A percentile compares a stretch with the other conserved stretches of the same genome.
These are phyloP conservation scores for Stentor roeselii DNA, from an alignment of 73 alveolate genomes.

Conservation along the genomic window DNA sequence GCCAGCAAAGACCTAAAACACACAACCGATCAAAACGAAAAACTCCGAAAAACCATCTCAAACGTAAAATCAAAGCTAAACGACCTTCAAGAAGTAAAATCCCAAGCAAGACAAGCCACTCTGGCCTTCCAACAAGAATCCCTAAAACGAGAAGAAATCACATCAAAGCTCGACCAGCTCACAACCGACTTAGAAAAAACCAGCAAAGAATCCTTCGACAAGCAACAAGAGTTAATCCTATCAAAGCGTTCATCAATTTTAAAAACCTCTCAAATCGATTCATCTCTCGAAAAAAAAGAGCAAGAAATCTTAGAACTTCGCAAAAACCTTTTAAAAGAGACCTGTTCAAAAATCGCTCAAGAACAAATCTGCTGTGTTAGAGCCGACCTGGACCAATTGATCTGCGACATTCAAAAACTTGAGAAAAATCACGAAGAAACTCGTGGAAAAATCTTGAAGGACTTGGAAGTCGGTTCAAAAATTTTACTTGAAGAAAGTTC, in stretches of 20 bases:
- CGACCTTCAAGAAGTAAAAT: neutral
- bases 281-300: neutral
- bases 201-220: neutral
- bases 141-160: constrained; percentile 4
- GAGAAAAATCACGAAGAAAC: neutral
- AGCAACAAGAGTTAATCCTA: neutral
- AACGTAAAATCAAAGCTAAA: neutral
- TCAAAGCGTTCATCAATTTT: neutral
- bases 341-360: neutral
- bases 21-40: neutral
- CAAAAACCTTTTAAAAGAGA: neutral
- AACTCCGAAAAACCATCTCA: neutral
- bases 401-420: neutral
- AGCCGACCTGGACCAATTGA: constrained; percentile 7
- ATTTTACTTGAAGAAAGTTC: neutral
- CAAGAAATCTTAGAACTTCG: constrained; percentile 10
- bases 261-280: neutral
- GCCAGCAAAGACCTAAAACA: neutral
- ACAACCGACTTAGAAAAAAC: constrained; percentile 4
- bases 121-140: neutral
- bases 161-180: neutral
- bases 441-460: neutral
- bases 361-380: constrained; percentile 25
- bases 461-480: constrained; percentile 18
- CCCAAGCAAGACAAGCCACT: neutral